phyloP scores from a whole-genome alignment of 2,329 filamentous ascomycete genomes.

The Sordariomycetes sp. region DNA sequence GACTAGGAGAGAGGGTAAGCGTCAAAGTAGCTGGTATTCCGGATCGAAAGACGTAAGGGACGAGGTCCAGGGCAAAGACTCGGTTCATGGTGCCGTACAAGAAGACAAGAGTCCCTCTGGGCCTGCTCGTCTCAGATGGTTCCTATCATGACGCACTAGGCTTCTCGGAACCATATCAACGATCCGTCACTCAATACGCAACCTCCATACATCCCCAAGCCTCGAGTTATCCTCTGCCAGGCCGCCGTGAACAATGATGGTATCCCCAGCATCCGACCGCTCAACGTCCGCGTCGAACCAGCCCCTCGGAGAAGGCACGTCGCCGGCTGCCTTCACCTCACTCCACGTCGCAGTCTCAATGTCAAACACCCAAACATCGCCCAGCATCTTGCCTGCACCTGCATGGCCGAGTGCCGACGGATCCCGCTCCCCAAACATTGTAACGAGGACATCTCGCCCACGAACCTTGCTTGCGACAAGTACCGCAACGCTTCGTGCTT shows the following conservation, averaged over 20 bases:
- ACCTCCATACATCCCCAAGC: constrained; percentile 23
- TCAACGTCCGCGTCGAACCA: constrained; percentile 24
- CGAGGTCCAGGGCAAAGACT: too few species aligned
- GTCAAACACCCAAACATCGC: constrained; percentile 26
- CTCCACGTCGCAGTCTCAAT: constrained; percentile 14
- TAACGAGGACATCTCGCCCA: constrained; percentile 16
- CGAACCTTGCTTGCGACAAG: constrained; percentile 11
- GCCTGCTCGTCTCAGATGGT: too few species aligned
- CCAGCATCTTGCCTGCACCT: constrained; percentile 24
- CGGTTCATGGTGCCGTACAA: too few species aligned
- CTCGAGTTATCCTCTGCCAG: constrained; percentile 21
- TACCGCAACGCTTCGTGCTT: constrained; percentile 16
- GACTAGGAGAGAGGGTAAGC: too few species aligned
- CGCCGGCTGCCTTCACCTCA: constrained; percentile 9
- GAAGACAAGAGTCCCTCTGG: too few species aligned
- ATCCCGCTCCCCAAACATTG: constrained; percentile 24
- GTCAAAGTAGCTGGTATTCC: too few species aligned
- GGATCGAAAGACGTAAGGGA: too few species aligned
- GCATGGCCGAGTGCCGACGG: constrained; percentile 22
- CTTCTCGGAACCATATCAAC: too few species aligned
- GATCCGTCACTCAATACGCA: constrained; percentile 8
- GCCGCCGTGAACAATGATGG: constrained; percentile 23
- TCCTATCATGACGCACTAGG: too few species aligned
- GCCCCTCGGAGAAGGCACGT: constrained; percentile 17
- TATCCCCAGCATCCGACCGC: constrained; percentile 5